Evolutionary conservation across 2,329 filamentous ascomycete species (phyloP).

Genomic region (Aureobasidium sp.): DNA sequence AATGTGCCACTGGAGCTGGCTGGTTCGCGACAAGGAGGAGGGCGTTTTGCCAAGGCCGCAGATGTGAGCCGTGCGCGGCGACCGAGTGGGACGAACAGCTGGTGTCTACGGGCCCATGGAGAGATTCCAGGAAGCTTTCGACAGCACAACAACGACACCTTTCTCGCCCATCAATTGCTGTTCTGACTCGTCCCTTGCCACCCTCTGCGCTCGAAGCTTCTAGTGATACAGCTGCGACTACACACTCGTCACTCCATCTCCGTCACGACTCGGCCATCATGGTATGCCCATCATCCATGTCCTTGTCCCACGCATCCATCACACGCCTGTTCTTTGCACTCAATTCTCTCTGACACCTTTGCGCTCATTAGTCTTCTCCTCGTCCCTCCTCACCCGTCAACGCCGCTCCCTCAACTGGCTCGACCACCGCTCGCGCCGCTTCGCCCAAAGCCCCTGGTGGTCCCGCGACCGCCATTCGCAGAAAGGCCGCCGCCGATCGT

Average conservation of each 20-base stretch:
- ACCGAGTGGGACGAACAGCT: slow-evolving; percentile 5
- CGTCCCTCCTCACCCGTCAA: slow-evolving; percentile 33
- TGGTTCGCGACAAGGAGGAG: neutral
- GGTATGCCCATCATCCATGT: neutral
- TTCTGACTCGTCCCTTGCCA: neutral
- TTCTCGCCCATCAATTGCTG: neutral
- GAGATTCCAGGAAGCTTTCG: slow-evolving; percentile 7
- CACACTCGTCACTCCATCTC: too few relatives aligned
- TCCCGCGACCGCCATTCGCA: slow-evolving; percentile 88
- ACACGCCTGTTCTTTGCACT: neutral
- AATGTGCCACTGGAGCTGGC: neutral
- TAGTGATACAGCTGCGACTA: neutral
- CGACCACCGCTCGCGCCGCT: slow-evolving; percentile 66
- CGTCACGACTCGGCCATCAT: slow-evolving; percentile 2
- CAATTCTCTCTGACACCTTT: neutral
- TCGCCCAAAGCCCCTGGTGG: slow-evolving; percentile 88
- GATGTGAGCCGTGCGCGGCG: neutral
- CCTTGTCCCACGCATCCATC: neutral
- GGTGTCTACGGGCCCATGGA: slow-evolving; percentile 7
- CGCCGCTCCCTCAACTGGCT: slow-evolving; percentile 53
- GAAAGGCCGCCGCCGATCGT: slow-evolving; percentile 91
- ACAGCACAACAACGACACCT: slow-evolving; percentile 5
- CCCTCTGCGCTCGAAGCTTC: neutral
- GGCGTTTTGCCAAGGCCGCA: neutral
- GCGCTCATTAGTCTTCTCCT: slow-evolving; percentile 28